Evolutionary conservation across 306 rosid species (phyloP), one percentile per base, ranked within the genome.

Genomic region (Prinsepia uniflora): DNA sequence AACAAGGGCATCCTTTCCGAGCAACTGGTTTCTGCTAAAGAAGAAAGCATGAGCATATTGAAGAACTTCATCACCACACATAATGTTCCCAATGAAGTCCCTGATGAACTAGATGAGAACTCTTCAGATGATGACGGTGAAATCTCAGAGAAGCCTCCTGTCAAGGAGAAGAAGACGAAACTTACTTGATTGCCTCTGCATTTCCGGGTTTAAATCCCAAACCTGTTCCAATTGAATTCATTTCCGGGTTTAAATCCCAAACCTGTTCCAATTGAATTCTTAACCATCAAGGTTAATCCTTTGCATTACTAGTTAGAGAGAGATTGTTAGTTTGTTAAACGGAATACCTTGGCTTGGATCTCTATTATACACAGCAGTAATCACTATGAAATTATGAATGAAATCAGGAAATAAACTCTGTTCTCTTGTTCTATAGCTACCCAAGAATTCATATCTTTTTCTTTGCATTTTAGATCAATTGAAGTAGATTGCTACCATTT

Each of bases 21-120:
- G 82, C 90, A 90, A 77, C 75, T 93, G 72, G 82, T 83, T 79
- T 85, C 81, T 7, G n/a, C 83, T 76, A 92, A 90, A 78, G 96
- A 82, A 74, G 80, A 87, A 67, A 85, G 92, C 84, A 87, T 90
- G 98, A 39, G 60, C 20, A 72, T 90, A 55, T 73, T 90, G 88
- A 87, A 90, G 89, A 94, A 88, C 40, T 93, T 82, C 87, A 90
- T 90, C 67, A 93, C 96, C 72, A 88, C 57, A 82, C 84, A 93
- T 73, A 90, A 88, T 82, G 89, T 78, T 81, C 92, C 96, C 57
- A 86, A 84, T 10, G 96, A 93, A 36, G 88, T 93, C 20, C 94
- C 98, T 0, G 92, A 93, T 54, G 97, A 90, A 72, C 72, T 79
- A n/a, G 78, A 75, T 63, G 98, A 85, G 77, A 72, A 75, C 53